Percentiles rank a stretch among this genome's conserved stretches.
Evolutionary conservation across 192 early-diverging fungal genomes (phyloP).

Genomic region (Umbelopsis isabellina): DNA sequence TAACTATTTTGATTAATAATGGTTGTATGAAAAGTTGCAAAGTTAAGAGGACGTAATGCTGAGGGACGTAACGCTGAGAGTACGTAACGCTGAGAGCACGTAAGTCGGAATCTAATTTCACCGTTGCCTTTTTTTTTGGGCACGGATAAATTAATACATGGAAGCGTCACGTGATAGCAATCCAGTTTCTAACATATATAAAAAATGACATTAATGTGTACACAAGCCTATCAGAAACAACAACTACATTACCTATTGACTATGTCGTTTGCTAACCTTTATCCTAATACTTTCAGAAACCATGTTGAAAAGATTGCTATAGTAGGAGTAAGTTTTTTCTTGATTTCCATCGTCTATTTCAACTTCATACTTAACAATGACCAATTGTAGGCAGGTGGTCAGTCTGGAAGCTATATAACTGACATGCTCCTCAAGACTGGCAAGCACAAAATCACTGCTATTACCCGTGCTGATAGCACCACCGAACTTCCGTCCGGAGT

Average conservation of each 20-base stretch:
- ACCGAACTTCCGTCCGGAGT: background rate
- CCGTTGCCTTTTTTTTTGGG: too few species aligned
- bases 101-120: too few species aligned
- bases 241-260: background rate
- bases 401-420: background rate
- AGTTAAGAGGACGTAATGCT: too few species aligned
- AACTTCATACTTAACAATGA: background rate
- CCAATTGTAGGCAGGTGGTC: background rate
- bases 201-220: too few species aligned
- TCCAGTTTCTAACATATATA: too few species aligned
- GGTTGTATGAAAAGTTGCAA: too few species aligned
- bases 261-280: background rate
- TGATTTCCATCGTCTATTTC: background rate
- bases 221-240: too few species aligned
- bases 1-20: too few species aligned
- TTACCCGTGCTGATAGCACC: background rate
- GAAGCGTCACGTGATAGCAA: too few species aligned
- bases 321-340: background rate
- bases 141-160: too few species aligned
- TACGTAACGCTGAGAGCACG: too few species aligned
- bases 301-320: constrained; percentile 7
- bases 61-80: too few species aligned
- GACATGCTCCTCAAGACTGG: background rate
- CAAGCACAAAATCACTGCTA: background rate
- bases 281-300: background rate